phyloP scores from a whole-genome alignment of 768 basidiomycete species.

The Termitomyces sp. region DNA sequence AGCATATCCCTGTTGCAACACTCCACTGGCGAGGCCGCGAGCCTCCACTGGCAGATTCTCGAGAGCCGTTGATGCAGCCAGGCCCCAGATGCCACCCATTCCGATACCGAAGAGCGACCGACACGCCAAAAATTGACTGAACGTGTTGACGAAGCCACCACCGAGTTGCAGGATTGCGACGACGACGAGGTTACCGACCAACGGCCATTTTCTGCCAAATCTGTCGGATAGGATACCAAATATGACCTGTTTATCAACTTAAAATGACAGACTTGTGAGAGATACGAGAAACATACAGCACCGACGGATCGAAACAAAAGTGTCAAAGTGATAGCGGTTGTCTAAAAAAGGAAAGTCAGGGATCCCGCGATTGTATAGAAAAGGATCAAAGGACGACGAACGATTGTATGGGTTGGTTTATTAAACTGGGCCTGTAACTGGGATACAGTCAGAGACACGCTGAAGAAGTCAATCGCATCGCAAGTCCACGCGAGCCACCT shows the following conservation, averaged over 20 bases:
- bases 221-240: conserved; percentile 88
- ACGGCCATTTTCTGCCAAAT: conserved; percentile 91
- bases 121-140: conserved; percentile 72
- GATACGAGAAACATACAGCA: conserved; percentile 37
- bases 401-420: conserved; percentile 35
- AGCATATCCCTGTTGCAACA: conserved; percentile 88
- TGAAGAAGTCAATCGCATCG: conserved; percentile 86
- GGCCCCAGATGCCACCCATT: conserved; percentile 90
- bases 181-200: conserved; percentile 70
- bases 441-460: conserved; percentile 57
- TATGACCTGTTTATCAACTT: conserved; percentile 35
- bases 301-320: conserved; percentile 85
- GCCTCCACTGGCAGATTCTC: conserved; percentile 86
- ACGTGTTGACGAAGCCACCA: conserved; percentile 77
- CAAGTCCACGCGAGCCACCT: conserved; percentile 86
- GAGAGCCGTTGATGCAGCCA: conserved; percentile 75
- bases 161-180: conserved; percentile 72
- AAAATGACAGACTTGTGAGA: conserved; percentile 12
- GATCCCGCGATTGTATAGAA: not conserved
- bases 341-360: conserved; percentile 26
- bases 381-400: conserved; percentile 13
- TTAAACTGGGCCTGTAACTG: conserved; percentile 44
- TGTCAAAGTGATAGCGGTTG: conserved; percentile 86
- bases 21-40: conserved; percentile 80
- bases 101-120: conserved; percentile 82